A percentile compares a stretch with the other conserved stretches of the same genome.
Conservation (phyloP, 257 asterid genomes). For the Paulownia fortunei region DNA sequence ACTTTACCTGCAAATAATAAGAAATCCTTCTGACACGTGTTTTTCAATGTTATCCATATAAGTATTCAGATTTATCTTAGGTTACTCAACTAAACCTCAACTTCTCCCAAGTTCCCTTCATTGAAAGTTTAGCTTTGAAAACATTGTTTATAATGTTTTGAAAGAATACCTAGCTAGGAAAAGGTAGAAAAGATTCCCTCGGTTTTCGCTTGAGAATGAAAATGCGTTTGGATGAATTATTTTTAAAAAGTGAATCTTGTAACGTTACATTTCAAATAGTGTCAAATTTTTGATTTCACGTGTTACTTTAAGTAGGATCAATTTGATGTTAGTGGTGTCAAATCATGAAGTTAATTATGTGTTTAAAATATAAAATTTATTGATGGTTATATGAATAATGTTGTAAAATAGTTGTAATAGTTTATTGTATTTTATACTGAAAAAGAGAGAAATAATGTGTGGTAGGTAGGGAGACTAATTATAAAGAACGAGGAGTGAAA, state of each 20-base stretch:
- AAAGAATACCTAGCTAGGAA: too few species aligned
- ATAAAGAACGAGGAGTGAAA: neutral
- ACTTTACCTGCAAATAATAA: neutral
- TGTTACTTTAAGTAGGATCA: too few species aligned
- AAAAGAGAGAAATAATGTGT: neutral
- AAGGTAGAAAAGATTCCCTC: too few species aligned
- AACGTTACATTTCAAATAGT: neutral
- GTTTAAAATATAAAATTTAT: too few species aligned
- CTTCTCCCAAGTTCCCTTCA: neutral
- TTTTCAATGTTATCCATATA: neutral
- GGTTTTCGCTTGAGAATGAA: too few species aligned
- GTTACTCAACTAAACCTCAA: neutral
- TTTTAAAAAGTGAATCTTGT: too few species aligned
- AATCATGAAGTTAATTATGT: neutral
- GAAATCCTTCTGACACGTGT: too few species aligned
- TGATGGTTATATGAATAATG: neutral
- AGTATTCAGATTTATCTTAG: neutral
- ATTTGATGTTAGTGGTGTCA: too few species aligned
- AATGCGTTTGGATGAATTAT: too few species aligned
- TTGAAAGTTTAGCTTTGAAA: too few species aligned
- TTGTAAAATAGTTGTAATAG: neutral
- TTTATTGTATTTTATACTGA: neutral
- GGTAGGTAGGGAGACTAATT: neutral
- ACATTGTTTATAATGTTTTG: too few species aligned
- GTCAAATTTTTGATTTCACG: too few species aligned